phyloP scores from a whole-genome alignment of 225 moss, liverwort and hornwort species.

The Thuidium tamariscinum region DNA sequence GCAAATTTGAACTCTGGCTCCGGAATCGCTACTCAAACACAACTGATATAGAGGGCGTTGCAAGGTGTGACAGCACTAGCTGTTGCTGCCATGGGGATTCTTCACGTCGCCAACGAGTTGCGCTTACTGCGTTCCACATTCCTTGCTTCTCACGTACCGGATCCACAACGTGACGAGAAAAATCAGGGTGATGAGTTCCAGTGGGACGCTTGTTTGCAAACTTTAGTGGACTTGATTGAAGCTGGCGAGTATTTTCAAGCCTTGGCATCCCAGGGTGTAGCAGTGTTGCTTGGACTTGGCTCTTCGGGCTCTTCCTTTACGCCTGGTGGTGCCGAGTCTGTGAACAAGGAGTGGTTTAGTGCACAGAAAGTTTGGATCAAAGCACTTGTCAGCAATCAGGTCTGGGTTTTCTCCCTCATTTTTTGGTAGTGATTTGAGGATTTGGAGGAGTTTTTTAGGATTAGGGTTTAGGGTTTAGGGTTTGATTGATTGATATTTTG shows the following conservation, averaged over 20 bases:
- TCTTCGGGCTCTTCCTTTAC: neutral
- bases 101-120: constrained; percentile 29
- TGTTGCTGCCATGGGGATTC: constrained; percentile 21
- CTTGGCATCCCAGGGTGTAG: constrained; percentile 7
- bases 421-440: neutral
- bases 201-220: constrained; percentile 20
- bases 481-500: neutral
- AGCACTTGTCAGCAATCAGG: constrained; percentile 30
- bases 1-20: neutral
- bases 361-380: constrained; percentile 18
- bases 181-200: neutral
- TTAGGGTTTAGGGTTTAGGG: neutral
- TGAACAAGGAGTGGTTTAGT: constrained; percentile 20
- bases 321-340: neutral
- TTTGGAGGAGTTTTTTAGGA: neutral
- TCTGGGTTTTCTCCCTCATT: neutral
- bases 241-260: constrained; percentile 38
- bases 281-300: neutral
- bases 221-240: constrained; percentile 33
- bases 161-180: neutral
- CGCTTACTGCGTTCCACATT: constrained; percentile 49
- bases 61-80: neutral
- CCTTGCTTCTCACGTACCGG: neutral
- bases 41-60: neutral
- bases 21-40: neutral